phyloP scores from a whole-genome alignment of 2,329 filamentous ascomycete genomes.

The Aspergillus brasiliensis region DNA sequence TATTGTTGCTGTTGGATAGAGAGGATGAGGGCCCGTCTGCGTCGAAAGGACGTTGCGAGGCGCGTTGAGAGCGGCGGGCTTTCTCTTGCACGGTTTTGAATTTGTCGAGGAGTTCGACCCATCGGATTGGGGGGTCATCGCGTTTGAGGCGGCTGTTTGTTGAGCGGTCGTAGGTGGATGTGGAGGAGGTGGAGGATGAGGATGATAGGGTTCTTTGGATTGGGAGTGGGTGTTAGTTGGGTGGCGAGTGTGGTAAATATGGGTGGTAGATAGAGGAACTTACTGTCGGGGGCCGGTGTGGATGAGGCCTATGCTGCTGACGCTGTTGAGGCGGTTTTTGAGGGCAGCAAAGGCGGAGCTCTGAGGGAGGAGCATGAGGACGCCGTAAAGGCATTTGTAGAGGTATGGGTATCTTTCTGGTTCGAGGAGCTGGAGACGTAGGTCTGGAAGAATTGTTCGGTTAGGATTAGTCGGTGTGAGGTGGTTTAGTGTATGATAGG shows the following conservation, averaged over 20 bases:
- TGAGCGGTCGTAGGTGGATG: conserved; percentile 66
- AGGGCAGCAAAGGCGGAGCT: conserved; percentile 95
- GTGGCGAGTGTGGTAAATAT: conserved; percentile 6
- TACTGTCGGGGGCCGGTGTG: conserved; percentile 81
- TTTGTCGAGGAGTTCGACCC: conserved; percentile 91
- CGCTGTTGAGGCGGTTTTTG: conserved; percentile 94
- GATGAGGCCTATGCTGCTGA: conserved; percentile 93
- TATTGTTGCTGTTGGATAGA: too few species aligned
- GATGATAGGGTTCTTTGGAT: conserved; percentile 15
- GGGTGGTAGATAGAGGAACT: conserved; percentile 45
- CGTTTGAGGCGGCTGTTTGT: conserved; percentile 73
- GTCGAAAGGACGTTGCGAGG: conserved; percentile 48
- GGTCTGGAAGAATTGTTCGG: conserved; percentile 60
- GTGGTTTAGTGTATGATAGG: conserved; percentile 7
- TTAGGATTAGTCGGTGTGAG: conserved; percentile 12
- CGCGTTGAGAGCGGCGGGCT: conserved; percentile 69
- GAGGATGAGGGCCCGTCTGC: conserved; percentile 46
- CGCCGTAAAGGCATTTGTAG: conserved; percentile 96
- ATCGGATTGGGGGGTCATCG: conserved; percentile 82
- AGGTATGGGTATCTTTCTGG: conserved; percentile 93
- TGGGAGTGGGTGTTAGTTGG: background rate
- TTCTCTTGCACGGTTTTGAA: conserved; percentile 90
- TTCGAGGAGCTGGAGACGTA: conserved; percentile 90
- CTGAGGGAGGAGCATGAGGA: conserved; percentile 97
- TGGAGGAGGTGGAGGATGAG: conserved; percentile 48